Base-by-base conservation (phyloP, 202 grass and related monocot genomes). In the Hordeum pubiflorum region DNA sequence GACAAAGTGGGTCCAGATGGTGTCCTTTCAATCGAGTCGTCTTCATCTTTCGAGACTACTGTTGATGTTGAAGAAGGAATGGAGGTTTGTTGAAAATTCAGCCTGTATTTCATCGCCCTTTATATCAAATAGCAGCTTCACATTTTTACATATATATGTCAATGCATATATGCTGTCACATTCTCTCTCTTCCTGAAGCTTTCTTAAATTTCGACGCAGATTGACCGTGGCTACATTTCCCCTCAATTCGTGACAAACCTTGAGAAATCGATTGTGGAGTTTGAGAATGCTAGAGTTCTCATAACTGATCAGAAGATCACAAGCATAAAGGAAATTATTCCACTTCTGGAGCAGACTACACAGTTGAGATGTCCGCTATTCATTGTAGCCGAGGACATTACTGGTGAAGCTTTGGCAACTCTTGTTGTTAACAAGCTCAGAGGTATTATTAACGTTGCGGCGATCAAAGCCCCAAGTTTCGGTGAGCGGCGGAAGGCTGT, bases 11-110 rank as follows among this genome's bases (percentile, higher is more conserved):
- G 88, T 6, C 81, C 81, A 44, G 91, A 90, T 63, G 91, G 91
- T 63, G 87, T 93, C 57, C 82, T 93, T 68, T 90, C 91, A 2
- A 90, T 93, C 9, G 87, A 93, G 40, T 89, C 87, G 6, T 93
- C 91, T 14, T 90, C 87, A 8, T 90, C 91, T 54, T 93, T 93
- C 58, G 88, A 88, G 79, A 89, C 88, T 41, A 90, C 84, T 23
- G 82, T 90, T 88, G 91, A 93, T 2, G 87, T 93, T 71, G 85
- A 89, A 82, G 91, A 93, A 83, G 91, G 91, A 66, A 93, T 93
- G 91, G 90, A 92, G 90, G 90, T 89, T 66, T 37, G 77, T 82
- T 74, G 18, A 58, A 82, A 37, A 57, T 39, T 40, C 43, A 63
- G 15, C 52, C 31, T 67, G 36, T 72, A 75, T 7, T 27, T 33